Base-by-base conservation (phyloP, 2,329 filamentous ascomycete genomes). In the Penicillium concentricum region DNA sequence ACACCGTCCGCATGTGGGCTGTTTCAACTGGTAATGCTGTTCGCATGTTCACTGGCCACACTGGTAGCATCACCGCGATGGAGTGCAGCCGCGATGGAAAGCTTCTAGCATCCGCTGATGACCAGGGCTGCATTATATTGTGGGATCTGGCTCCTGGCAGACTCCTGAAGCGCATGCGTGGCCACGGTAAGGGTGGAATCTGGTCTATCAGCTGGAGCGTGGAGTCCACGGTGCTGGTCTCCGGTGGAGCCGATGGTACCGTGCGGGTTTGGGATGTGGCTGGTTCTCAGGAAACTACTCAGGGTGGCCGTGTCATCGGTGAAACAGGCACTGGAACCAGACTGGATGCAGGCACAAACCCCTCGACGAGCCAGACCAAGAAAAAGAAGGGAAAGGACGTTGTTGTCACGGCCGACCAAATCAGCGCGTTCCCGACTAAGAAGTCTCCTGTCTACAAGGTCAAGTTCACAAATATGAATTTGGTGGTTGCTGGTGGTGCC, bases 1-100 rank as follows among this genome's bases (percentile, higher is more conserved):
- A 93, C 74, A 94, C 92, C 0, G 90, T 97, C 34, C 88, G 94
- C 30, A 97, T 99, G 93, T 99, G 94, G 94, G 88, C 92, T 10
- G 85, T 97, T n/a, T 84, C 86, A 12, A 93, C 89, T 9, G 94
- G 94, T 28, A 87, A 88, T 60, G 91, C 92, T 35, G 90, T 97
- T 5, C 89, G 94, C 26, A 86, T 97, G 68, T 96, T 97, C 71
- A 92, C 90, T 0, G 94, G 94, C 1, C 94, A 99, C 70, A 89
- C 86, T 0, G 91, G 94, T 48, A 91, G 91, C 68, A 87, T 97
- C 70, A 95, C 89, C 15, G 85, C 91, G 0, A 78, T 97, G 26
- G 86, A 93, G 61, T 96, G 92, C 68, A 88, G 91, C 22, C 91
- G 91, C 1, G 92, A 91, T 67, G 94, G 94, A 62, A 92, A 90